Percentiles rank a stretch among this genome's conserved stretches.
Conservation (phyloP, 495 filamentous ascomycete genomes). For the Neurospora sp. region DNA sequence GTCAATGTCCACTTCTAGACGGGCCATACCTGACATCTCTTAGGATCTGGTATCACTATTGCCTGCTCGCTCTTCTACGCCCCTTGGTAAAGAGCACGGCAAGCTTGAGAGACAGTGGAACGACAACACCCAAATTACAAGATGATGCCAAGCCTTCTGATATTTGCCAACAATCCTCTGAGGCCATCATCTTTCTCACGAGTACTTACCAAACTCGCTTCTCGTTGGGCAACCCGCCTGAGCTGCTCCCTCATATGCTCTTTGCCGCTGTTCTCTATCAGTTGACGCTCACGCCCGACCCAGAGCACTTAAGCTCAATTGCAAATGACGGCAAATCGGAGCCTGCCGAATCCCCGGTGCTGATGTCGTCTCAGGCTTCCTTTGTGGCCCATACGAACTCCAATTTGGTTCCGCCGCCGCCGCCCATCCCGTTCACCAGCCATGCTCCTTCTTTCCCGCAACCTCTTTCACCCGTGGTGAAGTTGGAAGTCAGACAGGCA, state of each 20-base stretch:
- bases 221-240: constrained; percentile 9
- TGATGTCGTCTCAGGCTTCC: background rate
- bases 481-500: constrained; percentile 1
- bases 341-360: background rate
- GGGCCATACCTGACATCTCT: background rate
- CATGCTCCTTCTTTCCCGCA: background rate
- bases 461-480: constrained; percentile 5
- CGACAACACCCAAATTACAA: constrained; percentile 3
- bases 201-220: constrained; percentile 16
- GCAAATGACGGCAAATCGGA: background rate
- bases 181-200: constrained; percentile 17
- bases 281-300: constrained; percentile 5
- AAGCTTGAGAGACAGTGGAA: constrained; percentile 8
- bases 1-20: background rate
- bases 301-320: background rate
- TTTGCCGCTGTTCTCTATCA: constrained; percentile 15
- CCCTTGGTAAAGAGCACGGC: constrained; percentile 12
- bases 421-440: background rate
- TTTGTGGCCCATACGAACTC: background rate
- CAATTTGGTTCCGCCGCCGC: background rate
- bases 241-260: constrained; percentile 15
- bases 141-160: constrained; percentile 3
- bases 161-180: constrained; percentile 15
- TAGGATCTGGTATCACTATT: constrained; percentile 22
- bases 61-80: constrained; percentile 15